These are phyloP conservation scores for Lyophyllum semitale DNA, from an alignment of 768 basidiomycete species.

Conservation along the genomic window DNA sequence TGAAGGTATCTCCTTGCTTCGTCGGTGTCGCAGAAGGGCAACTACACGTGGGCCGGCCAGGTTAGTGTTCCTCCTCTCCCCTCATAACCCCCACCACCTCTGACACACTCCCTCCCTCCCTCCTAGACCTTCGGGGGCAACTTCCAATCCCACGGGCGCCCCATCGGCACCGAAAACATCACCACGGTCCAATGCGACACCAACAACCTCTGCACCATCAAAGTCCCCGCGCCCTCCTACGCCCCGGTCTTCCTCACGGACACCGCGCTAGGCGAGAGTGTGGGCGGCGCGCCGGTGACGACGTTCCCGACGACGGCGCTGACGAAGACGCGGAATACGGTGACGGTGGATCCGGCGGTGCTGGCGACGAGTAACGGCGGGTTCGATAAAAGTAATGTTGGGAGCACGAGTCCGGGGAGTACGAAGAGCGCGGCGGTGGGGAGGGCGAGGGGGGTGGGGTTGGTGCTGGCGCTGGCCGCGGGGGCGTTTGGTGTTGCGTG, in stretches of 20 bases:
- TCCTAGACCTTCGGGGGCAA: conserved; percentile 66
- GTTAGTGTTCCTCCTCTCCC: conserved; percentile 32
- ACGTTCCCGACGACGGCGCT: too few relatives aligned
- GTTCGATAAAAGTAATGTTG: conserved; percentile 41
- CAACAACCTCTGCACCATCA: too few relatives aligned
- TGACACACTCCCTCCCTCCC: not conserved
- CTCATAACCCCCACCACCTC: not conserved
- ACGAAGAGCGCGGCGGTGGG: too few relatives aligned
- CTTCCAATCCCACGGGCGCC: conserved; percentile 69
- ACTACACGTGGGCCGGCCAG: too few relatives aligned
- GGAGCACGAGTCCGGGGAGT: conserved; percentile 42
- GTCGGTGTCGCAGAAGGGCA: too few relatives aligned
- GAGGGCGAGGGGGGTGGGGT: too few relatives aligned
- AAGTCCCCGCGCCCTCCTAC: too few relatives aligned
- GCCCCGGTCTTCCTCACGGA: too few relatives aligned
- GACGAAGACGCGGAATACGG: conserved; percentile 49
- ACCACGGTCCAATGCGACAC: conserved; percentile 62
- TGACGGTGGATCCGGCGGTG: conserved; percentile 51
- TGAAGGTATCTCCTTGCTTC: too few relatives aligned
- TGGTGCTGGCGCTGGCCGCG: not conserved
- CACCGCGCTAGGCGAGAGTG: too few relatives aligned
- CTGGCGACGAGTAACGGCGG: conserved; percentile 70
- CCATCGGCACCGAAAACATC: conserved; percentile 54
- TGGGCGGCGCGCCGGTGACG: too few relatives aligned
- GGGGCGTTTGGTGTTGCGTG: too few relatives aligned